These are phyloP conservation scores for Hyphodiscus hymeniophilus DNA, from an alignment of 495 filamentous ascomycete species.

Conservation along the genomic window DNA sequence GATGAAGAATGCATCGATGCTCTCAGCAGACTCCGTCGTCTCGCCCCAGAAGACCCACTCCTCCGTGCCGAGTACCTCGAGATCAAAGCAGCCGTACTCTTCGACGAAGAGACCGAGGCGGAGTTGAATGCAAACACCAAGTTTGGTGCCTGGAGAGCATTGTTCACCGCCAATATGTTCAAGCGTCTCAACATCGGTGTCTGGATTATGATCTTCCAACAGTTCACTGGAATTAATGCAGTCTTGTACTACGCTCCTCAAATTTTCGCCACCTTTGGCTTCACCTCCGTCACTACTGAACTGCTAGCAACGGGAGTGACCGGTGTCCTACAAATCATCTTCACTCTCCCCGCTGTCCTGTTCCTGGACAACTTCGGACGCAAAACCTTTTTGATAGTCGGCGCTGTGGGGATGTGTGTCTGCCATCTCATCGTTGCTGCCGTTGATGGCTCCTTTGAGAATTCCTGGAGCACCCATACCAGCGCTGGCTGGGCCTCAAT, in stretches of 20 bases:
- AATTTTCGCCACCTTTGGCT: constrained; percentile 33
- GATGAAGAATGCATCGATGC: constrained; percentile 9
- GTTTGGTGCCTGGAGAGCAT: constrained; percentile 4
- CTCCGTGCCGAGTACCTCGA: constrained; percentile 10
- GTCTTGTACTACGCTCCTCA: constrained; percentile 52
- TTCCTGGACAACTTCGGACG: constrained; percentile 20
- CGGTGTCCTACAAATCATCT: constrained; percentile 39
- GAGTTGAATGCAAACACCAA: background rate
- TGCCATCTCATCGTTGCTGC: constrained; percentile 43
- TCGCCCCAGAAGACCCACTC: constrained; percentile 7
- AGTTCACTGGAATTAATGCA: constrained; percentile 41
- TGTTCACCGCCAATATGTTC: constrained; percentile 4
- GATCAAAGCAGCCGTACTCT: constrained; percentile 13
- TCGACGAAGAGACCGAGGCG: constrained; percentile 10
- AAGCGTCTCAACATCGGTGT: constrained; percentile 40
- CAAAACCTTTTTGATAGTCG: constrained; percentile 31
- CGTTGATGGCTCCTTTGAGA: constrained; percentile 35
- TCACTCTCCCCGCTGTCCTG: constrained; percentile 5
- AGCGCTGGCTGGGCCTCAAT: constrained; percentile 41
- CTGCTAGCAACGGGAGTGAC: constrained; percentile 43
- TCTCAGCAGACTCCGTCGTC: constrained; percentile 8
- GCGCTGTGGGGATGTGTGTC: constrained; percentile 38
- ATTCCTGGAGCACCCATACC: constrained; percentile 37
- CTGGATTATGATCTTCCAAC: constrained; percentile 65
- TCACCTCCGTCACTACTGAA: constrained; percentile 3